A percentile compares a stretch with the other conserved stretches of the same genome.
Conservation (phyloP, 192 early-diverging fungal genomes). For the Linnemannia elongata region DNA sequence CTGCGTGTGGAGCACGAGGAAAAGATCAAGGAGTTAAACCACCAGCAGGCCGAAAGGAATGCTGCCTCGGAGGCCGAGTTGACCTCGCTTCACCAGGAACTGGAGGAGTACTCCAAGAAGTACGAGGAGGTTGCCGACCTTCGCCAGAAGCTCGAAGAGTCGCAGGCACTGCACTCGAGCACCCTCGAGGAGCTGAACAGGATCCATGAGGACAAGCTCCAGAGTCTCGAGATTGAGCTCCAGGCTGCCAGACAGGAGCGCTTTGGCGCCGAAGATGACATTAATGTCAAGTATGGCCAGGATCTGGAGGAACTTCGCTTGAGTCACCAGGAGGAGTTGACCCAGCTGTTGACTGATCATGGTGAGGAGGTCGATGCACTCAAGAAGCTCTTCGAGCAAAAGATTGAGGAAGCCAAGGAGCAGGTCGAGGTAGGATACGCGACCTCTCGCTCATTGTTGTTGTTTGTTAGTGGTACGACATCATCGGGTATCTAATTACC, state of each 20-base stretch:
- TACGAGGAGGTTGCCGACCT: constrained; percentile 32
- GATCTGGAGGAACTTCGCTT: constrained; percentile 47
- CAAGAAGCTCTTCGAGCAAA: constrained; percentile 32
- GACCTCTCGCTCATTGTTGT: neutral
- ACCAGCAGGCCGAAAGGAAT: constrained; percentile 31
- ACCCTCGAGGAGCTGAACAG: constrained; percentile 49
- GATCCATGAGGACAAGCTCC: constrained; percentile 53
- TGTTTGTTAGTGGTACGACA: no score
- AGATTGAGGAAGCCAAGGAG: constrained; percentile 53
- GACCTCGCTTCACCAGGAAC: constrained; percentile 37
- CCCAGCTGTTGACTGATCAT: constrained; percentile 35
- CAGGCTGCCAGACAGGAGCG: constrained; percentile 49
- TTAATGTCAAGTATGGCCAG: constrained; percentile 37
- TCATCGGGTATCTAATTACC: neutral
- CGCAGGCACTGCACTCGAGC: constrained; percentile 47
- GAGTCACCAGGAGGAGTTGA: constrained; percentile 33
- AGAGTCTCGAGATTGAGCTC: constrained; percentile 54
- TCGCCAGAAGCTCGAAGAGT: constrained; percentile 43
- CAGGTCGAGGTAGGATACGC: constrained; percentile 25
- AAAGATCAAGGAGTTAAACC: constrained; percentile 49
- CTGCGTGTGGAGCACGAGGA: constrained; percentile 49
- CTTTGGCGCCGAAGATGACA: constrained; percentile 37
- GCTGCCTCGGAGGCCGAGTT: constrained; percentile 48
- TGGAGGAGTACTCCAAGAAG: constrained; percentile 47
- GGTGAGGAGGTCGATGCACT: constrained; percentile 31